Evolutionary conservation across 2,329 filamentous ascomycete genomes (phyloP).

Genomic region (Cladosporium phlei): DNA sequence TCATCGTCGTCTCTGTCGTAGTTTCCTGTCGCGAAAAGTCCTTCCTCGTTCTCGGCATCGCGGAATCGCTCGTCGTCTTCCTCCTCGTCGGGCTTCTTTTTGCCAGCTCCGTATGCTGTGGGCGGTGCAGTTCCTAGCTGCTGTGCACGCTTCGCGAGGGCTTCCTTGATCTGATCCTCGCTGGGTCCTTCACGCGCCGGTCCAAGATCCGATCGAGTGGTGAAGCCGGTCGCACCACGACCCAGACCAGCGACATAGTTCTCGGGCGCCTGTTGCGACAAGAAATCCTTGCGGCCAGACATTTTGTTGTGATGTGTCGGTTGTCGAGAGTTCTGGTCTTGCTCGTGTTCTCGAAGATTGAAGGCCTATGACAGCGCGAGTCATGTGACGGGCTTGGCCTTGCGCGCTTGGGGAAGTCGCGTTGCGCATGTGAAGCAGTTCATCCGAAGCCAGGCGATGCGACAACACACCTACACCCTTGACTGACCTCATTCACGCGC

Average conservation of each 20-base stretch:
- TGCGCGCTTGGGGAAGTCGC: too few species aligned
- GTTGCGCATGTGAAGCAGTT: too few species aligned
- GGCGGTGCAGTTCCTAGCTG: constrained; percentile 69
- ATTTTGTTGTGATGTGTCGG: constrained; percentile 35
- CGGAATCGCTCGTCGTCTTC: constrained; percentile 80
- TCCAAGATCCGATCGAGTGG: constrained; percentile 91
- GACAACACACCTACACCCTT: background rate
- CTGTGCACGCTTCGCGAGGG: constrained; percentile 86
- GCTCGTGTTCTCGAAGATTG: background rate
- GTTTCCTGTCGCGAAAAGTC: constrained; percentile 88
- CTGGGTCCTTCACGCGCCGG: constrained; percentile 92
- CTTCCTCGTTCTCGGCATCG: constrained; percentile 95
- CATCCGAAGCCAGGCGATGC: too few species aligned
- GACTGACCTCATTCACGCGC: background rate
- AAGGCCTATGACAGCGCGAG: background rate
- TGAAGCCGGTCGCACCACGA: constrained; percentile 96
- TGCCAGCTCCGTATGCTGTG: constrained; percentile 65
- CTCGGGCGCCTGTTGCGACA: constrained; percentile 68
- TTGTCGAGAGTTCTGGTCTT: background rate
- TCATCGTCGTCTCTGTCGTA: constrained; percentile 98
- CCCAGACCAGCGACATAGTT: constrained; percentile 85
- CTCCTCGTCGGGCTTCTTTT: constrained; percentile 67
- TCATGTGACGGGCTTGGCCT: constrained; percentile 6
- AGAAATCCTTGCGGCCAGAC: constrained; percentile 73
- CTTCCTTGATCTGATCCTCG: constrained; percentile 97